Base-by-base conservation (phyloP, 306 rosid genomes). In the Lathyrus tuberosus region DNA sequence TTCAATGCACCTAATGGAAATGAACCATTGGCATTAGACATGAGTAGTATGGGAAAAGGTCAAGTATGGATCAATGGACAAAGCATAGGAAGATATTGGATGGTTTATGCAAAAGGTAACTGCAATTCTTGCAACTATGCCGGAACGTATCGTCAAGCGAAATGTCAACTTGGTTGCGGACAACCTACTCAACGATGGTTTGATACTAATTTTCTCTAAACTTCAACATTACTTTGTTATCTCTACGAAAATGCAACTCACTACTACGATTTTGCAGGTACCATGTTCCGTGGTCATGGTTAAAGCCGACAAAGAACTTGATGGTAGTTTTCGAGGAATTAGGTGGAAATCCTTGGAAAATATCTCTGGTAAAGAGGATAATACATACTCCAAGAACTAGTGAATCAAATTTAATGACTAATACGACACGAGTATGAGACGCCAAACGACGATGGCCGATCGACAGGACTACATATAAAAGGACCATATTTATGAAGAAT, bases 1-100 rank as follows among this genome's bases (percentile, higher is more conserved):
- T 88, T 94, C 72, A 79, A 87, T 69, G 91, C 95, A 48, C 99
- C 97, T 0, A 26, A 22, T 18, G 97, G 96, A 62, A 60, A 73
- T 35, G 96, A 87, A 69, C 88, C 96, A 60, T 53, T 95, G 87
- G 99, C 89, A 46, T 79, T 95, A 83, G 96, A 95, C 87, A 47
- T 95, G 78, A 72, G 82, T 10, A 87, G 91, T 33, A 95, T 95
- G 99, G 99, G 96, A 72, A 95, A 91, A 65, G 99, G 99, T 72
- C 99, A 95, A 84, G 92, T 82, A 18, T 95, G 99, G 99, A 84
- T 95, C 87, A 95, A 95, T 70, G 99, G 99, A 18, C 88, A 89
- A 48, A 91, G 96, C 75, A 89, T 94, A 38, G 99, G 99, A 75
- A 86, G 99, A 76, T 94, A 94, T 72, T 94, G 99, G 99, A 84